Conservation (phyloP, 2,329 filamentous ascomycete species). For the Colletotrichum noveboracense region DNA sequence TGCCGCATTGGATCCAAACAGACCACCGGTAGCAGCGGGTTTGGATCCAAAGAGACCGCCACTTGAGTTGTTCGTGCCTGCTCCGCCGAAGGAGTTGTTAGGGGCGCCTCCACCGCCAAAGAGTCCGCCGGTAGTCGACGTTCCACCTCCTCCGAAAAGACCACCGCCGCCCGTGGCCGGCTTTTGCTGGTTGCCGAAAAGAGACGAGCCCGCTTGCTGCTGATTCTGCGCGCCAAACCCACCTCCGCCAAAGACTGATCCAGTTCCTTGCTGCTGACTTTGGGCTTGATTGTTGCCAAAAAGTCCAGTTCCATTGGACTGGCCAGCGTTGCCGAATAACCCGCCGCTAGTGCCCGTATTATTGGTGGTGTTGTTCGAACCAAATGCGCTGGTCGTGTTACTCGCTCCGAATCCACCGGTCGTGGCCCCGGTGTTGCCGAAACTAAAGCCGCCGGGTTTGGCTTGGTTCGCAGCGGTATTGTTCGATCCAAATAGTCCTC, state of each 20-base stretch:
- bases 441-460: slow-evolving; percentile 45
- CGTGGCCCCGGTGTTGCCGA: slow-evolving; percentile 43
- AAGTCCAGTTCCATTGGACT: slow-evolving; percentile 38
- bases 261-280: slow-evolving; percentile 22
- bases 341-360: slow-evolving; percentile 33
- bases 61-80: slow-evolving; percentile 41
- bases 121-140: slow-evolving; percentile 41
- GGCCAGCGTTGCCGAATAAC: slow-evolving; percentile 48
- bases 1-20: slow-evolving; percentile 48
- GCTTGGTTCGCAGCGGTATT: slow-evolving; percentile 31
- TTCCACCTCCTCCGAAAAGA: slow-evolving; percentile 23
- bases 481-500: slow-evolving; percentile 26
- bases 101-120: slow-evolving; percentile 44
- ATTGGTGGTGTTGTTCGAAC: slow-evolving; percentile 35
- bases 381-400: slow-evolving; percentile 45
- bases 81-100: slow-evolving; percentile 46
- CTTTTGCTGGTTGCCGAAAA: slow-evolving; percentile 30
- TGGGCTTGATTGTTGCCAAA: slow-evolving; percentile 38
- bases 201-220: slow-evolving; percentile 26
- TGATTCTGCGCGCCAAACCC: slow-evolving; percentile 28
- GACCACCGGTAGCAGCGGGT: slow-evolving; percentile 43
- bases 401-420: slow-evolving; percentile 31
- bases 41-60: slow-evolving; percentile 47
- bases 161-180: slow-evolving; percentile 21
- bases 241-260: slow-evolving; percentile 30